Evolutionary conservation across 2,329 filamentous ascomycete genomes (phyloP).

Genomic region (Ilyonectria sp.): DNA sequence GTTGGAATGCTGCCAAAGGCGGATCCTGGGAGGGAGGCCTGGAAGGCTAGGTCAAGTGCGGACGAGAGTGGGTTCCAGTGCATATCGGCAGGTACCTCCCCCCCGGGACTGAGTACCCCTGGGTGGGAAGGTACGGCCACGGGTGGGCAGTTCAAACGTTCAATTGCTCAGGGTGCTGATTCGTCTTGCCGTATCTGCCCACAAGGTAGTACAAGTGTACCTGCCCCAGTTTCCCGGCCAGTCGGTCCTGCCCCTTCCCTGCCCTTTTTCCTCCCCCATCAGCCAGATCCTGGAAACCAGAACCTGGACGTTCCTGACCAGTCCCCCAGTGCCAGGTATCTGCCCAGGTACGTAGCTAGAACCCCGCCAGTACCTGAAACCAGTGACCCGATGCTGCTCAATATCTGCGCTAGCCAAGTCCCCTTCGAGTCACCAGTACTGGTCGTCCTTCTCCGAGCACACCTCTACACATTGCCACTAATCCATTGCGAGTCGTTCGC

Average conservation of each 20-base stretch:
- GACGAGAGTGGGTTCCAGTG: constrained; percentile 16
- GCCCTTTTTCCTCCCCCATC: background rate
- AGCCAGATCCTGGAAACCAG: background rate
- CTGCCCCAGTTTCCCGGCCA: constrained; percentile 2
- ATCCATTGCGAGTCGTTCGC: constrained; percentile 6
- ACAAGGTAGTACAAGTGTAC: background rate
- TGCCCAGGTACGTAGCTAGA: background rate
- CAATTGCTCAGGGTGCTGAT: background rate
- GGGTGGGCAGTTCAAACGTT: background rate
- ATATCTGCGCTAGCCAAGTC: background rate
- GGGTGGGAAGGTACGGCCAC: background rate
- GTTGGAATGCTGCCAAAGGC: constrained; percentile 24
- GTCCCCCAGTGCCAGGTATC: background rate
- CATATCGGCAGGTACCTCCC: constrained; percentile 4
- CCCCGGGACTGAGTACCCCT: background rate
- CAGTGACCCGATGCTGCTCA: background rate
- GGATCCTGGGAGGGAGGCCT: constrained; percentile 6
- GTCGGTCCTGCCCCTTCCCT: background rate
- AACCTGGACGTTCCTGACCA: background rate
- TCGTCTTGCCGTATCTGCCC: background rate
- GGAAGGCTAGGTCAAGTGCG: constrained; percentile 15
- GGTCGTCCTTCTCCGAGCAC: background rate
- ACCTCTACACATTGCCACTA: constrained; percentile 1
- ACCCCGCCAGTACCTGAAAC: constrained; percentile 23
- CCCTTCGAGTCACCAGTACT: background rate